Percentiles rank a stretch among this genome's conserved stretches.
Conservation (phyloP, 2,329 filamentous ascomycete species). For the Phaeosphaeria sp. region DNA sequence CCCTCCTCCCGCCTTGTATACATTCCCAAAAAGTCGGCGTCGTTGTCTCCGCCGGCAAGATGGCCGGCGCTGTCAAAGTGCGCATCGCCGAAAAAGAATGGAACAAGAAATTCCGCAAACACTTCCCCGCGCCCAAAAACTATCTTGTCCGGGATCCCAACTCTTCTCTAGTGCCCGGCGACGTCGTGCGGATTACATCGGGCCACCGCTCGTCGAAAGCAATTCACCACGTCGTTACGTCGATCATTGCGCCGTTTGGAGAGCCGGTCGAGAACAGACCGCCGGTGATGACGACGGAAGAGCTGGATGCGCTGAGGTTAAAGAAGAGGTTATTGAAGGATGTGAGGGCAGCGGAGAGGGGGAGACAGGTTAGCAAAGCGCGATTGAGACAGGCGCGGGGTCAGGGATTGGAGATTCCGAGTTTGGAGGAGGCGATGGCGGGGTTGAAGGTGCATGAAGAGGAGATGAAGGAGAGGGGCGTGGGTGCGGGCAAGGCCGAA, state of each 20-base stretch:
- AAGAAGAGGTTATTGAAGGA: constrained; percentile 64
- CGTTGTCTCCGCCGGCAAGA: constrained; percentile 78
- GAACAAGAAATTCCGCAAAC: constrained; percentile 75
- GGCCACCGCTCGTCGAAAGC: constrained; percentile 69
- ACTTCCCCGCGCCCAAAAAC: constrained; percentile 68
- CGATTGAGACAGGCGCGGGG: constrained; percentile 36
- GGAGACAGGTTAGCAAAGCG: constrained; percentile 33
- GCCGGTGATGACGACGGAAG: constrained; percentile 68
- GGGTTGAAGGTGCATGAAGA: constrained; percentile 32
- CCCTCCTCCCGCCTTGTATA: constrained; percentile 36
- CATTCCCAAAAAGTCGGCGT: constrained; percentile 60
- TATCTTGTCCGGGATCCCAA: constrained; percentile 81
- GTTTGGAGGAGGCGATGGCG: constrained; percentile 39
- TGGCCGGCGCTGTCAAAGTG: constrained; percentile 81
- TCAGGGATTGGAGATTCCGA: constrained; percentile 36
- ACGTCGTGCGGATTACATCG: constrained; percentile 74
- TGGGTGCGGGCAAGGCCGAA: constrained; percentile 14
- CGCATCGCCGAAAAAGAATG: constrained; percentile 73
- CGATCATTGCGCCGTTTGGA: constrained; percentile 76
- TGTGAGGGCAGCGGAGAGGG: constrained; percentile 55
- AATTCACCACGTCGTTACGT: constrained; percentile 76
- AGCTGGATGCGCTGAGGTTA: constrained; percentile 64
- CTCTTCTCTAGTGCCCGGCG: constrained; percentile 74
- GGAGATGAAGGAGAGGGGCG: constrained; percentile 21
- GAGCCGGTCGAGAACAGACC: constrained; percentile 68